A percentile compares a stretch with the other conserved stretches of the same genome.
Evolutionary conservation across 176 grass and related monocot genomes (phyloP).

Genomic region (Musa itinerans): DNA sequence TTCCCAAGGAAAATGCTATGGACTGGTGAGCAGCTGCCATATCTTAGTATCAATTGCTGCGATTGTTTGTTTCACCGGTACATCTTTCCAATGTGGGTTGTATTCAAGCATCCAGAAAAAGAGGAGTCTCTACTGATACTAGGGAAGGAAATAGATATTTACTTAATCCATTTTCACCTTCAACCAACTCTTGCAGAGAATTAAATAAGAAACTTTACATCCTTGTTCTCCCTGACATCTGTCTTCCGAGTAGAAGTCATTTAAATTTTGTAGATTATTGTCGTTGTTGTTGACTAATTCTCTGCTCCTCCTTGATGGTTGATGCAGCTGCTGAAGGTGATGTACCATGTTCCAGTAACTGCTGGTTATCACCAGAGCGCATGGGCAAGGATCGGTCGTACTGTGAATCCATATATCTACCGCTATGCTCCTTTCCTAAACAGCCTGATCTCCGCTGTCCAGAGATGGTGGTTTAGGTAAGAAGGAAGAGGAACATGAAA

Average conservation of each 20-base stretch:
- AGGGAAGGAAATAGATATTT: no score
- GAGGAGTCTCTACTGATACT: no score
- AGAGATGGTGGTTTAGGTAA: conserved; percentile 98
- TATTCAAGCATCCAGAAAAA: no score
- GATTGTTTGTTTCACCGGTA: no score
- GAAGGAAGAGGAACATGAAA: conserved; percentile 10
- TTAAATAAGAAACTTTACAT: no score
- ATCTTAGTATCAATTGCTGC: no score
- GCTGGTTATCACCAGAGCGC: conserved; percentile 67
- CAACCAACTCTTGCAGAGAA: no score
- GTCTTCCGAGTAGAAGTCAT: neutral
- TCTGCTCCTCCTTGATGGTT: neutral
- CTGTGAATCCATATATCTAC: conserved; percentile 54
- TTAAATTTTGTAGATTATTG: neutral
- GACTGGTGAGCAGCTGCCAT: no score
- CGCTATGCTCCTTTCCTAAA: conserved; percentile 64
- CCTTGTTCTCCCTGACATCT: no score
- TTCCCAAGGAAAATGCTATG: no score
- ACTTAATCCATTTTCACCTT: neutral
- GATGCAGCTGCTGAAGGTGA: conserved; percentile 72
- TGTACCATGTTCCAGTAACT: conserved; percentile 82
- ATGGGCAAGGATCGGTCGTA: conserved; percentile 76
- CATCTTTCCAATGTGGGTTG: no score
- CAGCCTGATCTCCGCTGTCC: conserved; percentile 55
- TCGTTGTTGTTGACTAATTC: neutral